A percentile compares a stretch with the other conserved stretches of the same genome.
Conservation (phyloP, 2,329 filamentous ascomycete genomes). For the Cladosporium halotolerans region DNA sequence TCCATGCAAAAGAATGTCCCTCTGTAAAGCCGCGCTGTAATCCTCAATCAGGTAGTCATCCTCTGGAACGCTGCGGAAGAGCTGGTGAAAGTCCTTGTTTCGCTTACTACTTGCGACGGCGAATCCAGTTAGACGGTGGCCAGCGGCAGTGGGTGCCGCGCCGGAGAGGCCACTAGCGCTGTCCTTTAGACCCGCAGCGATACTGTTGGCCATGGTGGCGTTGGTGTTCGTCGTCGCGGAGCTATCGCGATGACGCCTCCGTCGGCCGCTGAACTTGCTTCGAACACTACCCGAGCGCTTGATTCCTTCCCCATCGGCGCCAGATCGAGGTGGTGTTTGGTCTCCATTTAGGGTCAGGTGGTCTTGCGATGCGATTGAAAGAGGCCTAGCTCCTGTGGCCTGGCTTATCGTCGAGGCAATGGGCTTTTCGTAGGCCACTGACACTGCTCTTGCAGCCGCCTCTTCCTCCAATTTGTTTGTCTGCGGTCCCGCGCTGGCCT, state of each 20-base stretch:
- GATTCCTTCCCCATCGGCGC: constrained; percentile 49
- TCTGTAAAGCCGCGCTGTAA: constrained; percentile 92
- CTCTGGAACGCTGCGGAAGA: constrained; percentile 95
- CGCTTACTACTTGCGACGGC: constrained; percentile 93
- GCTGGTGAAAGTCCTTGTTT: constrained; percentile 86
- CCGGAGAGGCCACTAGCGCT: constrained; percentile 64
- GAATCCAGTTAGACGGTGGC: constrained; percentile 82
- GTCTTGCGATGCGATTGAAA: constrained; percentile 36
- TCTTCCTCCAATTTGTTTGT: constrained; percentile 53
- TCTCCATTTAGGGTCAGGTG: constrained; percentile 43
- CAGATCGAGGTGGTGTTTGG: constrained; percentile 60
- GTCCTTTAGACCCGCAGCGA: constrained; percentile 66
- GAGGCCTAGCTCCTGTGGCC: constrained; percentile 31
- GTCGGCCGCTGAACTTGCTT: constrained; percentile 46
- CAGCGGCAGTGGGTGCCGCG: constrained; percentile 44
- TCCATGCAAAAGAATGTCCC: constrained; percentile 90
- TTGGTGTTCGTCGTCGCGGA: constrained; percentile 54
- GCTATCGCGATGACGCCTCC: constrained; percentile 70
- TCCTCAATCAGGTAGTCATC: constrained; percentile 98
- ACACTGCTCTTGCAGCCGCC: constrained; percentile 54
- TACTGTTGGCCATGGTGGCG: constrained; percentile 53
- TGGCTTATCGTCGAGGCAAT: constrained; percentile 24
- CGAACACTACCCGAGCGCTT: constrained; percentile 48
- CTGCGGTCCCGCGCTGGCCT: constrained; percentile 42
- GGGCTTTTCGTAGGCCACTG: constrained; percentile 51